These are phyloP conservation scores for Erysimum cheiranthoides DNA, from an alignment of 345 rosid genomes.

Conservation along the genomic window DNA sequence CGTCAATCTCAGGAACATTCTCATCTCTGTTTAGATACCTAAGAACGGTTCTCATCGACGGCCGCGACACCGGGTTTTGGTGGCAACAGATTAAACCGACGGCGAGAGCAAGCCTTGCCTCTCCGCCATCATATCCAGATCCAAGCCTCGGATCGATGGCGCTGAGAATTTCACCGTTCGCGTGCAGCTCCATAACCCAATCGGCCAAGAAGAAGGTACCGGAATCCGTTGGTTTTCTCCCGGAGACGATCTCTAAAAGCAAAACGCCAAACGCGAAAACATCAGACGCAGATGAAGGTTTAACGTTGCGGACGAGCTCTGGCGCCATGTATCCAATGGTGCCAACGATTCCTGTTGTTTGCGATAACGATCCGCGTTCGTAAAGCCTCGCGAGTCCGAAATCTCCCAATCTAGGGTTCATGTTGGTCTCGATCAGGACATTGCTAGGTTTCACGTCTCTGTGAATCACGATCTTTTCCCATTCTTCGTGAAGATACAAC, in stretches of 20 bases:
- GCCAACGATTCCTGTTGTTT: constrained; percentile 63
- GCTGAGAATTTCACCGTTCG: constrained; percentile 42
- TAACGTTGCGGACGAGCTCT: constrained; percentile 40
- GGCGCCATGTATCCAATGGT: constrained; percentile 50
- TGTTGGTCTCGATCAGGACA: constrained; percentile 26
- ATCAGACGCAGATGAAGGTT: constrained; percentile 41
- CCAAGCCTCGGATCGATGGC: constrained; percentile 52
- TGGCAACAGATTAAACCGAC: constrained; percentile 63
- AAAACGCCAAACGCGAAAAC: constrained; percentile 46
- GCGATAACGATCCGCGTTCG: constrained; percentile 56
- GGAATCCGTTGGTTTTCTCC: constrained; percentile 43
- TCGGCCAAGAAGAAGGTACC: constrained; percentile 42
- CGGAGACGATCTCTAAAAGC: constrained; percentile 40
- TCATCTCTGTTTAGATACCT: constrained; percentile 60
- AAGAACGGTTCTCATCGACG: constrained; percentile 60
- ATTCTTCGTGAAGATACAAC: constrained; percentile 69
- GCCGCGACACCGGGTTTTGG: constrained; percentile 49
- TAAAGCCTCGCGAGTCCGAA: constrained; percentile 70
- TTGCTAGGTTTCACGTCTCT: constrained; percentile 48
- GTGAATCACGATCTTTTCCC: constrained; percentile 60
- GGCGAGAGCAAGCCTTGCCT: constrained; percentile 54
- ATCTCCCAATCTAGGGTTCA: constrained; percentile 65
- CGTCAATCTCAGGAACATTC: constrained; percentile 41
- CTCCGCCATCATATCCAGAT: constrained; percentile 39
- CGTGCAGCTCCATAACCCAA: constrained; percentile 40